phyloP scores from a whole-genome alignment of 371 early-diverging fungal genomes.

The Mucor lusitanicus region DNA sequence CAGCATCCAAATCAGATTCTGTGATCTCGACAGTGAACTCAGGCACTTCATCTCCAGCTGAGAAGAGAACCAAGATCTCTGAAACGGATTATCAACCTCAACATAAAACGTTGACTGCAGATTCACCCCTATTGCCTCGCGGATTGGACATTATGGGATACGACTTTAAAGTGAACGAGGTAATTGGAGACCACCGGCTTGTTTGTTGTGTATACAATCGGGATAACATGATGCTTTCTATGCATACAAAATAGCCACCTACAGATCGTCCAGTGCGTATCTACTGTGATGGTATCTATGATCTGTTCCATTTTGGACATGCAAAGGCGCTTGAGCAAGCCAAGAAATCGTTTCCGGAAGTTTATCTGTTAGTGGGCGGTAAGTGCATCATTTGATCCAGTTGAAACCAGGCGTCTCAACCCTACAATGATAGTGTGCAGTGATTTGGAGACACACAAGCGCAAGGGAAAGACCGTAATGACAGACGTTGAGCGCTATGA shows the following conservation, averaged over 20 bases:
- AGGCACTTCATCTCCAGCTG: not conserved
- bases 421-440: constrained; percentile 65
- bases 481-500: constrained; percentile 88
- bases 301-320: constrained; percentile 96
- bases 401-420: not conserved
- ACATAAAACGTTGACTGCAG: constrained; percentile 6
- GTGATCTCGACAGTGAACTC: not conserved
- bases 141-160: constrained; percentile 21
- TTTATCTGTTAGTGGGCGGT: constrained; percentile 90
- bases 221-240: not conserved
- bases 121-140: constrained; percentile 15
- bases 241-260: constrained; percentile 53
- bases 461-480: constrained; percentile 95
- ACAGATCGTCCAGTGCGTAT: constrained; percentile 79
- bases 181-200: not conserved
- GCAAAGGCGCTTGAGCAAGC: constrained; percentile 93
- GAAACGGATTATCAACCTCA: constrained; percentile 1
- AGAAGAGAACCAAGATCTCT: constrained; percentile 7
- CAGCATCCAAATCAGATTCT: not conserved
- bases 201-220: not conserved
- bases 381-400: constrained; percentile 15
- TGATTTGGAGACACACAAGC: constrained; percentile 82
- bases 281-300: constrained; percentile 95
- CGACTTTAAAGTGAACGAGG: constrained; percentile 27
- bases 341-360: constrained; percentile 88